phyloP scores from a whole-genome alignment of 768 basidiomycete species.

The Dacryopinax spathularia region DNA sequence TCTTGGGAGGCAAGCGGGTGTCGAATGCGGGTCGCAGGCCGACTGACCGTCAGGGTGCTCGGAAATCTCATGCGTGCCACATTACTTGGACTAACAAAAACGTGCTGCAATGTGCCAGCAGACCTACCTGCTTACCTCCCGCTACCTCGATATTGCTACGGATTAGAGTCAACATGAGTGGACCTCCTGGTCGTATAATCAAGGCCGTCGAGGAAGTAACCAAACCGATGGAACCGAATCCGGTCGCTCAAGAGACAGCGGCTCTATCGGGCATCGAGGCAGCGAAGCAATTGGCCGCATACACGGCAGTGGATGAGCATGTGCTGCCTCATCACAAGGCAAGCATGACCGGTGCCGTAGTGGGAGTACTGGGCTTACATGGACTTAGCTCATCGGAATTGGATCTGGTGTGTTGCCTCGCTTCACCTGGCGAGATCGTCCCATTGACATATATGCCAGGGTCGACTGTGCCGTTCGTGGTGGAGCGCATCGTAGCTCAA shows the following conservation, averaged over 20 bases:
- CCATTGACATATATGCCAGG: conserved; percentile 33
- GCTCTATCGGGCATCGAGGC: conserved; percentile 40
- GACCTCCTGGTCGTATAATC: neutral
- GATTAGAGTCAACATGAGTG: neutral
- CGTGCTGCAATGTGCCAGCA: neutral
- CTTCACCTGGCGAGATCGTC: neutral
- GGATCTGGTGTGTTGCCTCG: conserved; percentile 47
- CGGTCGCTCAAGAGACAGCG: neutral
- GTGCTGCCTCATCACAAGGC: conserved; percentile 72
- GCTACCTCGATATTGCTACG: neutral
- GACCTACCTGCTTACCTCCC: neutral
- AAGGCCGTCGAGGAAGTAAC: no score
- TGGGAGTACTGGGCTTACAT: conserved; percentile 3
- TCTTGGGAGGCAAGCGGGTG: no score
- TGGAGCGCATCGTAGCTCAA: conserved; percentile 82
- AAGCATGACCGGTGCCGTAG: conserved; percentile 12
- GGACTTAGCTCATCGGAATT: conserved; percentile 67
- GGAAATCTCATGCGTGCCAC: neutral
- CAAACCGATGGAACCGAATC: neutral
- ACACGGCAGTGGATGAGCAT: conserved; percentile 84
- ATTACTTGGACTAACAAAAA: neutral
- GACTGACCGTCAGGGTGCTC: neutral
- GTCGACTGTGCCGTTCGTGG: conserved; percentile 91
- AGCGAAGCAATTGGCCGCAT: conserved; percentile 83
- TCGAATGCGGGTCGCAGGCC: neutral